Percentiles rank a stretch among this genome's conserved stretches.
phyloP scores from a whole-genome alignment of 2,329 filamentous ascomycete species.

The Calonectria ilicicola region DNA sequence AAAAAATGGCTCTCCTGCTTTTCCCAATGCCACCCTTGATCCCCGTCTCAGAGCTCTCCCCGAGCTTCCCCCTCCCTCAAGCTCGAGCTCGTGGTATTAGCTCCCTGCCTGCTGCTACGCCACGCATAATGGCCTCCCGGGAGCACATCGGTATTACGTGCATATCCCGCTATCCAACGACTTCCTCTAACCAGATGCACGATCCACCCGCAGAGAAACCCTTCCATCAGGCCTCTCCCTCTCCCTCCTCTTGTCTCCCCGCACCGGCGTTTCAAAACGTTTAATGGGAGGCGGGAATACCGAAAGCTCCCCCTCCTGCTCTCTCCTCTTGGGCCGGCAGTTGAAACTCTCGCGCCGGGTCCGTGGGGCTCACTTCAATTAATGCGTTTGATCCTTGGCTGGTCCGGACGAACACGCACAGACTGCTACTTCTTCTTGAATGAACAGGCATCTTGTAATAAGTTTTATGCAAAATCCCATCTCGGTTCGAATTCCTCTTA shows the following conservation, averaged over 20 bases:
- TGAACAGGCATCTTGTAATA: not conserved
- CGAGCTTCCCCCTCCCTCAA: not conserved
- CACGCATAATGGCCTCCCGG: not conserved
- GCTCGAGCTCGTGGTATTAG: not conserved
- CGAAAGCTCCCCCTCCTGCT: not conserved
- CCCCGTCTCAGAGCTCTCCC: not conserved
- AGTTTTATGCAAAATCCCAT: not conserved
- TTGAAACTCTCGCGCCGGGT: not conserved
- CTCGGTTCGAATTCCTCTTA: not conserved
- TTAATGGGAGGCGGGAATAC: not conserved
- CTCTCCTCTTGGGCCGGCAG: not conserved
- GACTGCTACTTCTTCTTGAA: not conserved
- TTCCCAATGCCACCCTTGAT: not conserved
- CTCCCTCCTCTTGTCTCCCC: not conserved
- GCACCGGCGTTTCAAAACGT: not conserved
- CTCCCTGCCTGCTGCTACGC: not conserved
- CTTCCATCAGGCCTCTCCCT: not conserved
- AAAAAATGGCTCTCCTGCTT: not conserved
- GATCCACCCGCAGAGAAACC: conserved; percentile 8
- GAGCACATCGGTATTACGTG: conserved; percentile 2
- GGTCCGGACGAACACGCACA: not conserved
- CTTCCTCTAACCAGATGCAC: not conserved
- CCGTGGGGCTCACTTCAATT: not conserved
- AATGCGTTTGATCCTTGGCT: not conserved
- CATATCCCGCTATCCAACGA: not conserved